Percentiles rank a stretch among this genome's conserved stretches.
These are phyloP conservation scores for Leishmania martiniquensis DNA, from an alignment of 208 protist genomes.

Conservation along the genomic window DNA sequence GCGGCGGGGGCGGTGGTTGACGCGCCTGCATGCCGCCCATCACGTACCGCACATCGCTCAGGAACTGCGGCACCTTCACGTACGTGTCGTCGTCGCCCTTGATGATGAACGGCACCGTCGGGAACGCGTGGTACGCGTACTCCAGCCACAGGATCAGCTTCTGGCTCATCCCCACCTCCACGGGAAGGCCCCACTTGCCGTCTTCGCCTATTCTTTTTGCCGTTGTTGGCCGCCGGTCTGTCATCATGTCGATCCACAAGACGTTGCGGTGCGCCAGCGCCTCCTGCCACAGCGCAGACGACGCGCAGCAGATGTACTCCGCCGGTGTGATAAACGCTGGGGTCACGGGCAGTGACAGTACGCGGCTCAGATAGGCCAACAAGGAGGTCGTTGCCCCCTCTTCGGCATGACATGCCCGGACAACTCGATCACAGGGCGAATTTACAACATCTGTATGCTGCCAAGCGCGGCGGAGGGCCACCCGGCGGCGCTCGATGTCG, in stretches of 20 bases:
- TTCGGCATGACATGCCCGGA: not conserved
- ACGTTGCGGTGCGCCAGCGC: constrained; percentile 35
- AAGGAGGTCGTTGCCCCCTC: constrained; percentile 9
- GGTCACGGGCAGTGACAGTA: no score
- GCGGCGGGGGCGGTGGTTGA: no score
- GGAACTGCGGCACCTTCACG: constrained; percentile 51
- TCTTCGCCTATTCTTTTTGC: constrained; percentile 16
- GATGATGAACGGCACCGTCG: constrained; percentile 35
- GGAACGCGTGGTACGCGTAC: constrained; percentile 40
- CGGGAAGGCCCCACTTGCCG: constrained; percentile 31
- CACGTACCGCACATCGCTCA: constrained; percentile 35
- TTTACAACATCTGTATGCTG: not conserved
- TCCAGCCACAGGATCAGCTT: constrained; percentile 49
- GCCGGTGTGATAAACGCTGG: no score
- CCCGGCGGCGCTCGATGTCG: not conserved
- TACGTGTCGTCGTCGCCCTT: constrained; percentile 64
- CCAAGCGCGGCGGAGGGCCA: not conserved
- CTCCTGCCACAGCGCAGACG: constrained; percentile 31
- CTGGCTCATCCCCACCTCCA: constrained; percentile 40
- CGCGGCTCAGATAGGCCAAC: no score
- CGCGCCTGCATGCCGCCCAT: not conserved
- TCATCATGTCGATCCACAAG: constrained; percentile 32
- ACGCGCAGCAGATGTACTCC: no score
- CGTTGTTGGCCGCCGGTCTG: constrained; percentile 31
- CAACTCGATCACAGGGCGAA: not conserved